Percentiles rank a stretch among this genome's conserved stretches.
Evolutionary conservation across 805 yeast genomes (phyloP).

Genomic region (Kuraishia ogatae): DNA sequence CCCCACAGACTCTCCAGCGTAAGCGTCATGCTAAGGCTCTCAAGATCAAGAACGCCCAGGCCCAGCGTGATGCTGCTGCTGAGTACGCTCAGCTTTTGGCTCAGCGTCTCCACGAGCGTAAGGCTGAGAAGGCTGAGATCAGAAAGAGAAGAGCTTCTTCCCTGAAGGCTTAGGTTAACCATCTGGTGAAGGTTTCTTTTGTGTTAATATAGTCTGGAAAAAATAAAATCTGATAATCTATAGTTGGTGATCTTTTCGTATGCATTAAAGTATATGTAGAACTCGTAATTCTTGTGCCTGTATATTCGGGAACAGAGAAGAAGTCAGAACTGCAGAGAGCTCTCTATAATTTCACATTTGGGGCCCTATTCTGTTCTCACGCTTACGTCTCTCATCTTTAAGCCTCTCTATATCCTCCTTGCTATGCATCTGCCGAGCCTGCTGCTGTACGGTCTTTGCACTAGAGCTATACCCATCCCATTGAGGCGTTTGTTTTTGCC

Average conservation of each 20-base stretch:
- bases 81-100: slow-evolving; percentile 99
- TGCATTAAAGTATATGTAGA: neutral
- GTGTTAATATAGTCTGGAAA: neutral
- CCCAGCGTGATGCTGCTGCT: slow-evolving; percentile 99
- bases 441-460: slow-evolving; percentile 13
- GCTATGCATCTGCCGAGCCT: slow-evolving; percentile 11
- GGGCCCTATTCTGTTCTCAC: slow-evolving; percentile 13
- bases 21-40: slow-evolving; percentile 93
- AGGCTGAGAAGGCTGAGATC: slow-evolving; percentile 97
- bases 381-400: slow-evolving; percentile 10
- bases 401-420: slow-evolving; percentile 16
- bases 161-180: slow-evolving; percentile 64
- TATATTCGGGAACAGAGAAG: too few relatives aligned
- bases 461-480: slow-evolving; percentile 27
- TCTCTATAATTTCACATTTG: too few relatives aligned
- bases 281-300: neutral
- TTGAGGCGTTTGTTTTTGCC: slow-evolving; percentile 15
- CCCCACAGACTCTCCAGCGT: slow-evolving; percentile 99
- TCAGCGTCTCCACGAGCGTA: slow-evolving; percentile 95
- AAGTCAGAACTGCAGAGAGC: too few relatives aligned
- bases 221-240: neutral
- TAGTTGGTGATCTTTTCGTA: neutral
- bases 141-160: slow-evolving; percentile 99
- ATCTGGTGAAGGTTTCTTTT: slow-evolving; percentile 1
- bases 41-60: slow-evolving; percentile 95